phyloP scores from a whole-genome alignment of 805 yeast genomes.

The Teunomyces kruisii region DNA sequence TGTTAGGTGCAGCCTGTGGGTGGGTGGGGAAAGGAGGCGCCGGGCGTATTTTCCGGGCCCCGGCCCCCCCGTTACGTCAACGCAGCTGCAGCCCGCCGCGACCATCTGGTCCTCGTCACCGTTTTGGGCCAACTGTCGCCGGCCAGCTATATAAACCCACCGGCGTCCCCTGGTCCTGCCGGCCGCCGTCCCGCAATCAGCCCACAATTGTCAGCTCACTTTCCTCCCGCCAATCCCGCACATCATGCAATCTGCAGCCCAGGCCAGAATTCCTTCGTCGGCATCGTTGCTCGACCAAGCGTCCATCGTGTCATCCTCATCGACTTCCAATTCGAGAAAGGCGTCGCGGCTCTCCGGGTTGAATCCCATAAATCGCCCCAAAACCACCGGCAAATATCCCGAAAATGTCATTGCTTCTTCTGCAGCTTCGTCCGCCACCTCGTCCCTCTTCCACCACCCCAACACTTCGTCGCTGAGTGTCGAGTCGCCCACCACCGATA shows the following conservation, averaged over 20 bases:
- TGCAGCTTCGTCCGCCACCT: not conserved
- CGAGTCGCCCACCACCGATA: slow-evolving; percentile 4
- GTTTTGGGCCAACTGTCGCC: too few species aligned
- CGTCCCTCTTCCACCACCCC: not conserved
- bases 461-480: slow-evolving; percentile 6
- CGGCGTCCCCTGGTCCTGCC: not conserved
- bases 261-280: slow-evolving; percentile 12
- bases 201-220: not conserved
- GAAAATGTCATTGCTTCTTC: slow-evolving; percentile 3
- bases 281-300: slow-evolving; percentile 5
- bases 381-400: slow-evolving; percentile 7
- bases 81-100: not conserved
- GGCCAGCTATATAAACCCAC: not conserved
- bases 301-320: slow-evolving; percentile 5
- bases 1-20: too few species aligned
- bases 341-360: slow-evolving; percentile 12
- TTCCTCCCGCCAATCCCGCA: too few species aligned
- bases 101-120: too few species aligned
- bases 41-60: too few species aligned
- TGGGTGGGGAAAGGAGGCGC: too few species aligned
- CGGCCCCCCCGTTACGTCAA: slow-evolving; percentile 2
- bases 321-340: slow-evolving; percentile 5
- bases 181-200: too few species aligned
- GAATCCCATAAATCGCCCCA: slow-evolving; percentile 9
- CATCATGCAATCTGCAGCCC: slow-evolving; percentile 13